Evolutionary conservation across 129 eudicot species (phyloP).

Genomic region (Chrysanthemum makinoi): DNA sequence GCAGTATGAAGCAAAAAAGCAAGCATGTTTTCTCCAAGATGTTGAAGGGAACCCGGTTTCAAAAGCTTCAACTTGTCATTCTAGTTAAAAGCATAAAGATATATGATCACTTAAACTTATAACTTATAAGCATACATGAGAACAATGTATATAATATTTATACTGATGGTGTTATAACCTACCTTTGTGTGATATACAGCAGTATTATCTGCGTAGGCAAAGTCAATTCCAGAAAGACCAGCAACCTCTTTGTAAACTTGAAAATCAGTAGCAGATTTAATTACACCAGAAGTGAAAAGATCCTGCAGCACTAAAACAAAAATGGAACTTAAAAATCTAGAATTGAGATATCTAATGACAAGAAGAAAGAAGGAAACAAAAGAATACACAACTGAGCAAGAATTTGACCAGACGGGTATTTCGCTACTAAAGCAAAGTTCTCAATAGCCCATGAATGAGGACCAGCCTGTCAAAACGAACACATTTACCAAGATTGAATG

Average conservation of each 20-base stretch:
- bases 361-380: conserved; percentile 6
- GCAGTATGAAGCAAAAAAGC: conserved; percentile 79
- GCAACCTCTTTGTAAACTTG: conserved; percentile 91
- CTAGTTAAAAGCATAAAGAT: conserved; percentile 23
- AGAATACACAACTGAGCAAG: conserved; percentile 64
- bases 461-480: conserved; percentile 62
- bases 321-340: conserved; percentile 27
- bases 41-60: conserved; percentile 92
- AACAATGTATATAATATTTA: background rate
- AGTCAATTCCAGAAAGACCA: conserved; percentile 98
- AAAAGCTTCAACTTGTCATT: conserved; percentile 87
- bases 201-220: conserved; percentile 81
- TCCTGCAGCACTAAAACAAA: conserved; percentile 67
- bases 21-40: conserved; percentile 98
- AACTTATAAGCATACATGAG: background rate
- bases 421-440: conserved; percentile 82
- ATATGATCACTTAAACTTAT: background rate
- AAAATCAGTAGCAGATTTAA: conserved; percentile 96
- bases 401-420: conserved; percentile 89
- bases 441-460: conserved; percentile 96
- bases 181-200: conserved; percentile 99
- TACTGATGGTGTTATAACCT: background rate
- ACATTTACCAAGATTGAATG: conserved; percentile 6
- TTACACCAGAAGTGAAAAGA: conserved; percentile 79
- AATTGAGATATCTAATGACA: conserved; percentile 8